Evolutionary conservation across 768 basidiomycete genomes (phyloP).

Genomic region (Calvatia gigantea): DNA sequence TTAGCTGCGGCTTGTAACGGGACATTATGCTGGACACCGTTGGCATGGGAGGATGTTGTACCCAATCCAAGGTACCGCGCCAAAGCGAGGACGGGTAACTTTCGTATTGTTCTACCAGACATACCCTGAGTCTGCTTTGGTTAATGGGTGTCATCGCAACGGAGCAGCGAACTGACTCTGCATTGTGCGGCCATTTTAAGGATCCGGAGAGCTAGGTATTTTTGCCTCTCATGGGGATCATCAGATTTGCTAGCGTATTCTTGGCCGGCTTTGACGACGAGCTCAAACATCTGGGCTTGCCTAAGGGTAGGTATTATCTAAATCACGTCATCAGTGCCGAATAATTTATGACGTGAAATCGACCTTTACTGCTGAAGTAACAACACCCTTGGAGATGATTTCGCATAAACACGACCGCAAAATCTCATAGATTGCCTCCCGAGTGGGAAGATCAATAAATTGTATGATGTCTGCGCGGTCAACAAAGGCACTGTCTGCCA

Average conservation of each 20-base stretch:
- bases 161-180: constrained; percentile 50
- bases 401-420: constrained; percentile 79
- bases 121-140: constrained; percentile 63
- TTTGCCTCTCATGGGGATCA: constrained; percentile 46
- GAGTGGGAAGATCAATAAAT: constrained; percentile 87
- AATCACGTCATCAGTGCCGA: constrained; percentile 7
- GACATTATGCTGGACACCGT: background rate
- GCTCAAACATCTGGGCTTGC: constrained; percentile 57
- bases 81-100: constrained; percentile 92
- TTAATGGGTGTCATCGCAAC: background rate
- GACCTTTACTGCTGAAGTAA: constrained; percentile 55
- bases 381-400: constrained; percentile 69
- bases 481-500: constrained; percentile 88
- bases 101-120: constrained; percentile 88
- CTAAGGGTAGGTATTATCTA: constrained; percentile 63
- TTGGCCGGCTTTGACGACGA: constrained; percentile 29
- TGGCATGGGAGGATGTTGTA: constrained; percentile 10
- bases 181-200: constrained; percentile 73
- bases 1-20: constrained; percentile 25
- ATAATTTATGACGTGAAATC: background rate
- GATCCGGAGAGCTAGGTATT: constrained; percentile 53
- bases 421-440: constrained; percentile 93
- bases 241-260: constrained; percentile 8
- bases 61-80: constrained; percentile 74
- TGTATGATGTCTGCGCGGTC: constrained; percentile 97